These are phyloP conservation scores for Debaryomyces sp. DNA, from an alignment of 1,139 yeast species.

Conservation along the genomic window DNA sequence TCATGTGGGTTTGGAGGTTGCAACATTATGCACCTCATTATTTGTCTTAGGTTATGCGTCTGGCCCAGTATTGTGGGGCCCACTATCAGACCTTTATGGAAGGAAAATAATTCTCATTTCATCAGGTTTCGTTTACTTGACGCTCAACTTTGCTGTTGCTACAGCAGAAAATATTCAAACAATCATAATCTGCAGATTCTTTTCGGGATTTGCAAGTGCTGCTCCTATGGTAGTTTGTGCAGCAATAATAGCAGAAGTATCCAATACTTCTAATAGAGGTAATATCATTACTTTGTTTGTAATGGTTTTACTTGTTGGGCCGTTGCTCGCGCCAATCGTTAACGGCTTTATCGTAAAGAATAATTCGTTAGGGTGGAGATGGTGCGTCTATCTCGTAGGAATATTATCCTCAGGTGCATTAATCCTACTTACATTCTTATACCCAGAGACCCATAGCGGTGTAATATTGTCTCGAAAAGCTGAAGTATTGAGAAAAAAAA, in stretches of 20 bases:
- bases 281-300: not conserved
- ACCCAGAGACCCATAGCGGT: conserved; percentile 53
- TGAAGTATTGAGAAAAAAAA: conserved; percentile 54
- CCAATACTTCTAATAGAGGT: conserved; percentile 13
- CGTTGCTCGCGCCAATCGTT: conserved; percentile 27
- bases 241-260: conserved; percentile 32
- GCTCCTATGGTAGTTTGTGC: conserved; percentile 48
- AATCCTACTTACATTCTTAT: conserved; percentile 29
- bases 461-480: conserved; percentile 61
- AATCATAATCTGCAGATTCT: conserved; percentile 43
- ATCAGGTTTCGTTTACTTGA: conserved; percentile 32
- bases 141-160: conserved; percentile 43
- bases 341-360: conserved; percentile 39
- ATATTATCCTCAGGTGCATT: conserved; percentile 46
- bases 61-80: conserved; percentile 48
- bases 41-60: conserved; percentile 49
- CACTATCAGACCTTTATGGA: conserved; percentile 47
- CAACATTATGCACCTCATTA: conserved; percentile 42
- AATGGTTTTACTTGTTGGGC: not conserved
- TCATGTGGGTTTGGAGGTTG: conserved; percentile 37
- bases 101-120: conserved; percentile 33
- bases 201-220: conserved; percentile 43
- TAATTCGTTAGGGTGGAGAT: conserved; percentile 53
- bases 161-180: conserved; percentile 42
- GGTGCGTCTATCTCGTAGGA: conserved; percentile 59